Evolutionary conservation across 768 basidiomycete species (phyloP).

Genomic region (Xanthoconium stramineum): DNA sequence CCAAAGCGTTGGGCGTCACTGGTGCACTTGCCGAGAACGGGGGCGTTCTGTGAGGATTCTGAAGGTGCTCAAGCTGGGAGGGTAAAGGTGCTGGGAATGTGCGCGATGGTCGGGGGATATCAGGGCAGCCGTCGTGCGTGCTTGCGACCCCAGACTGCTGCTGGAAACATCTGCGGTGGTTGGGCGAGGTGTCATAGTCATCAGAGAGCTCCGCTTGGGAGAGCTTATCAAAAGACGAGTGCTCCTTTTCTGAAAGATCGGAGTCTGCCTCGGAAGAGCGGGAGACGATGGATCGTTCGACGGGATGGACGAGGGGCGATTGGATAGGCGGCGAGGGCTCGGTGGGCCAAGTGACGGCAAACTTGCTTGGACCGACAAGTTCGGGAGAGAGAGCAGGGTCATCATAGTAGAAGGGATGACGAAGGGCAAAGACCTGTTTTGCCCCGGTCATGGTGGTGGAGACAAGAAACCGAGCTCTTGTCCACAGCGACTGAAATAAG

Average conservation of each 20-base stretch:
- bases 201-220: constrained; percentile 33
- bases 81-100: constrained; percentile 80
- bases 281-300: constrained; percentile 39
- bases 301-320: constrained; percentile 30
- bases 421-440: constrained; percentile 45
- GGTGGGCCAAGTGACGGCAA: constrained; percentile 57
- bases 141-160: constrained; percentile 22
- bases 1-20: constrained; percentile 18
- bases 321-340: constrained; percentile 41
- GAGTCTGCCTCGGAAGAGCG: constrained; percentile 53
- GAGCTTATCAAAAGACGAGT: constrained; percentile 28
- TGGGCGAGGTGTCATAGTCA: constrained; percentile 26
- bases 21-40: constrained; percentile 14
- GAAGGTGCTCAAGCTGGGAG: constrained; percentile 70
- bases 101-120: constrained; percentile 60
- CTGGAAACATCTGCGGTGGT: constrained; percentile 23
- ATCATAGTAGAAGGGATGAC: constrained; percentile 41
- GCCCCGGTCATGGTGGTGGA: constrained; percentile 26
- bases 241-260: constrained; percentile 47
- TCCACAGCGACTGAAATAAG: constrained; percentile 8
- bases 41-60: constrained; percentile 55
- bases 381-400: constrained; percentile 46
- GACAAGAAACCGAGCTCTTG: constrained; percentile 17
- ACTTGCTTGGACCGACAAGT: constrained; percentile 49
- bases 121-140: constrained; percentile 25